phyloP scores from a whole-genome alignment of 805 yeast species.

The Naumovozyma baii region DNA sequence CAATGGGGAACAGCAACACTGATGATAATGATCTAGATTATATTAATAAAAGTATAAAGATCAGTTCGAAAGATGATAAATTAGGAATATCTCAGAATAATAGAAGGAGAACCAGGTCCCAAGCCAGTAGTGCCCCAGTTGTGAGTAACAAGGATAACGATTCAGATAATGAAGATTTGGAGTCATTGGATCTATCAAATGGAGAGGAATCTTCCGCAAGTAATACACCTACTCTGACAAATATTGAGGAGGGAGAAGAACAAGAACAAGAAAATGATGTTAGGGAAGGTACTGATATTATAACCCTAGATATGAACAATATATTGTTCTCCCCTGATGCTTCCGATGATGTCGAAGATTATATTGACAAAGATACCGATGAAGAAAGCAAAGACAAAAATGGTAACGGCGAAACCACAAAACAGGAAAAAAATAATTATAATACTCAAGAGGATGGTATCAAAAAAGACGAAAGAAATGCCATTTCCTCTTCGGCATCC shows the following conservation, averaged over 20 bases:
- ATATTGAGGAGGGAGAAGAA: background rate
- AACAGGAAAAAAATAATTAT: background rate
- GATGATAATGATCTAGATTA: slow-evolving; percentile 1
- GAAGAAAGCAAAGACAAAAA: background rate
- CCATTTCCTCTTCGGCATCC: no score
- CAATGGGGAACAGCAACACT: no score
- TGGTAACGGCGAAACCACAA: background rate
- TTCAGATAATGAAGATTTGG: background rate
- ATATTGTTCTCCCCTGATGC: background rate
- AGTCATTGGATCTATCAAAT: background rate
- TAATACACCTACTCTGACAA: background rate
- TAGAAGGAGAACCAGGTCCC: slow-evolving; percentile 5
- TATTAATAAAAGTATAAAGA: background rate
- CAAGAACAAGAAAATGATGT: slow-evolving; percentile 1
- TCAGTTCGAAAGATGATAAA: background rate
- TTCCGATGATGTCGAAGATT: background rate
- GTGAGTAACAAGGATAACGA: background rate
- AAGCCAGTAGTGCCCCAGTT: background rate
- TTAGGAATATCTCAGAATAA: background rate
- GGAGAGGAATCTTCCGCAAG: background rate
- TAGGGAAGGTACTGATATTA: background rate
- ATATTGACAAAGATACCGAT: background rate
- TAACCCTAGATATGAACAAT: background rate
- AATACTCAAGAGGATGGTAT: background rate
- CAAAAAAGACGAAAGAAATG: no score